These are phyloP conservation scores for Cardamine chenopodiifolia DNA, from an alignment of 345 rosid species.

Conservation along the genomic window DNA sequence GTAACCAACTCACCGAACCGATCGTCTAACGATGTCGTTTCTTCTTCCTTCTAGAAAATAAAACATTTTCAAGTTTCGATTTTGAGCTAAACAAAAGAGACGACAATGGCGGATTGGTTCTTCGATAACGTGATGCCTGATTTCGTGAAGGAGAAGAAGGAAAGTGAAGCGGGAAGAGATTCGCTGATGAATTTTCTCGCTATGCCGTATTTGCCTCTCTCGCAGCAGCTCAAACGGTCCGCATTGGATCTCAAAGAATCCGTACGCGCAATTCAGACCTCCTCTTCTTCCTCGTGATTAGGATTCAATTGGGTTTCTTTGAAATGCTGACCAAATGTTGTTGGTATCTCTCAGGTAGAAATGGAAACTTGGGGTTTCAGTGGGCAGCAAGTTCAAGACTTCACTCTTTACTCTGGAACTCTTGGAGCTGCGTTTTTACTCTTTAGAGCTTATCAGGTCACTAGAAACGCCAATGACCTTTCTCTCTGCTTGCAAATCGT, in stretches of 20 bases:
- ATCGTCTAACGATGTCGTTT: constrained; percentile 3
- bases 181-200: constrained; percentile 66
- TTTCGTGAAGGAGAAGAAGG: constrained; percentile 48
- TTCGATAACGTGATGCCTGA: constrained; percentile 67
- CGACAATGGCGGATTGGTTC: constrained; percentile 65
- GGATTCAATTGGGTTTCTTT: background rate
- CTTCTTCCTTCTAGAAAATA: background rate
- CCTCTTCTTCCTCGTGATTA: background rate
- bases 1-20: constrained; percentile 43
- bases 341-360: constrained; percentile 49
- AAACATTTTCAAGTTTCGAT: background rate
- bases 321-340: constrained; percentile 3
- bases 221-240: constrained; percentile 60
- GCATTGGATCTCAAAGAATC: constrained; percentile 81
- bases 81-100: background rate
- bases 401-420: constrained; percentile 55
- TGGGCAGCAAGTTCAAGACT: constrained; percentile 52
- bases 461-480: constrained; percentile 52
- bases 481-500: constrained; percentile 53
- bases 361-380: constrained; percentile 60
- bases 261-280: constrained; percentile 29
- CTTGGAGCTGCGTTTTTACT: constrained; percentile 65
- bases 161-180: constrained; percentile 36
- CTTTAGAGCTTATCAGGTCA: constrained; percentile 52
- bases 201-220: constrained; percentile 62